Base-by-base conservation (phyloP, 2,329 filamentous ascomycete genomes). In the Ophiostoma tasmaniense region DNA sequence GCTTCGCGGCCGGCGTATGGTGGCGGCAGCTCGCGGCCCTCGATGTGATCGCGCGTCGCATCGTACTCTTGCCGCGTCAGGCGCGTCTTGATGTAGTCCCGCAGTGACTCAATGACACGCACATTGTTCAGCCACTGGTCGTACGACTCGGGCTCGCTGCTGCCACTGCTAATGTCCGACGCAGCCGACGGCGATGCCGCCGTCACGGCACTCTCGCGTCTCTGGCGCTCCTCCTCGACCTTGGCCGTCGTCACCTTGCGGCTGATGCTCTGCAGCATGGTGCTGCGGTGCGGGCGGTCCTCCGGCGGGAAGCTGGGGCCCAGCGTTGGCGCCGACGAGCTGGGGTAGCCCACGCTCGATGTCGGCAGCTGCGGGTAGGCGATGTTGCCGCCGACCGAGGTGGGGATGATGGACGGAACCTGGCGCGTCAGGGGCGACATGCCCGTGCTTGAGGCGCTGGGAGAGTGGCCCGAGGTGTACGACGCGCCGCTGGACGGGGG, bases 401-500 rank as follows among this genome's bases (percentile, higher is more conserved):
- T 84, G 33, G 67, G 25, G 14, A 68, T 62, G 4, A 66, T 20
- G 30, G 67, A 59, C 3, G 71, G 59, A 8, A 68, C 84, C 76
- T 89, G 85, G 68, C 89, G 85, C 14, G 85, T 86, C 62, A 85
- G 82, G 0, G 89, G 89, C 66, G 89, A 91, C 76, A 92, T 83
- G 76, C 84, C 89, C 70, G 89, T 85, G 64, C 85, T 87, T n/a
- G 89, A 91, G 35, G 89, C 87, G 73, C 83, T 85, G 2, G 90
- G 90, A 7, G 90, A 93, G 76, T 93, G 90, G 65, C 89, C 88
- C 13, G 90, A 92, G 52, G 87, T 88, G 79, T 93, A 93, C 0
- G 90, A 93, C 76, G 92, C 83, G 68, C 87, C 85, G 77, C 88
- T 91, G 13, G 89, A 91, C 0, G 90, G 89, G 8, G 90, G 91